Conservation (phyloP, 2,329 filamentous ascomycete species). For the Harringtonia lauricola region DNA sequence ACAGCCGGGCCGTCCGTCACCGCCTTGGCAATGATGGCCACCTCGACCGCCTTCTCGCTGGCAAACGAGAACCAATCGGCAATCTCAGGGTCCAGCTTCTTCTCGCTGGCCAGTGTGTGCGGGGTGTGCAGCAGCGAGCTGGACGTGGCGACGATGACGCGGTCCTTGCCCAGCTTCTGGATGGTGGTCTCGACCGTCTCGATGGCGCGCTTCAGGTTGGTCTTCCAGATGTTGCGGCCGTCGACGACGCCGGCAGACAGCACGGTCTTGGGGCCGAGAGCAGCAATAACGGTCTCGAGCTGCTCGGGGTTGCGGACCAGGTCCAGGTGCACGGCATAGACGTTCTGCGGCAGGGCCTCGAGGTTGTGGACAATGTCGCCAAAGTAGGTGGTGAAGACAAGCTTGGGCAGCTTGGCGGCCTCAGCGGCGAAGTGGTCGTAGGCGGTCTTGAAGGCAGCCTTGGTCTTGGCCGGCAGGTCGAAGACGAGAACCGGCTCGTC, state of each 20-base stretch:
- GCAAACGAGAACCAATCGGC: constrained; percentile 99
- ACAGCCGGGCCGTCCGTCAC: constrained; percentile 84
- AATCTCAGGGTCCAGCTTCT: constrained; percentile 91
- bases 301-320: constrained; percentile 98
- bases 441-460: constrained; percentile 94
- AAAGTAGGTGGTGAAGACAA: constrained; percentile 95
- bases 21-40: constrained; percentile 91
- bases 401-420: constrained; percentile 71
- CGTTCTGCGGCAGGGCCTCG: constrained; percentile 67
- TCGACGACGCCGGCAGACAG: constrained; percentile 96
- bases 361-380: constrained; percentile 99
- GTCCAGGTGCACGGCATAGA: constrained; percentile 87
- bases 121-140: constrained; percentile 97
- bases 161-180: constrained; percentile 92
- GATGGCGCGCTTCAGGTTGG: constrained; percentile 93
- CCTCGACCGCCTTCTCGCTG: constrained; percentile 83
- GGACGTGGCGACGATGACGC: constrained; percentile 92
- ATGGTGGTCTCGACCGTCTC: constrained; percentile 81
- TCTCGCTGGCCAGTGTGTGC: constrained; percentile 96
- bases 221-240: constrained; percentile 99
- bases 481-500: constrained; percentile 97
- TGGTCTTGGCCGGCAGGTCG: constrained; percentile 79
- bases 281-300: constrained; percentile 71
- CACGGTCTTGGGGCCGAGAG: constrained; percentile 78
- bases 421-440: constrained; percentile 80